phyloP scores from a whole-genome alignment of 805 yeast genomes.

The Candida suzukii region DNA sequence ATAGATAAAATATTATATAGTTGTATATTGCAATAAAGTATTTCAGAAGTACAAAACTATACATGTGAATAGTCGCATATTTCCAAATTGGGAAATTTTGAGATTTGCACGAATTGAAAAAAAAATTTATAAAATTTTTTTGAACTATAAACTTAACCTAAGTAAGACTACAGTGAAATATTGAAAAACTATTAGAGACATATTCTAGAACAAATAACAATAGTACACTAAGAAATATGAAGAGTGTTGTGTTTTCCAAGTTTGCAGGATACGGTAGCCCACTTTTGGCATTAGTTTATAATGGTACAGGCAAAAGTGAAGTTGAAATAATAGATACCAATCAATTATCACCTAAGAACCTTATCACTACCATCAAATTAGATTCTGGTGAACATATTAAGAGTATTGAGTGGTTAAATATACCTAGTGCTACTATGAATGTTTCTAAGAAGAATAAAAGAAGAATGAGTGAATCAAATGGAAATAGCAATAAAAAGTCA shows the following conservation, averaged over 20 bases:
- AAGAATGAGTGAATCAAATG: background rate
- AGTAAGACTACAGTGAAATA: too few relatives aligned
- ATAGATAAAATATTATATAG: background rate
- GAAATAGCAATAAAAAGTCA: background rate
- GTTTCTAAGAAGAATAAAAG: background rate
- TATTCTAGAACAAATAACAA: background rate
- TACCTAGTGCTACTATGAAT: background rate
- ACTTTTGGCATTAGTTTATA: slow-evolving; percentile 25
- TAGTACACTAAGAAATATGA: background rate
- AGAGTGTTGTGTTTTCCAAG: background rate
- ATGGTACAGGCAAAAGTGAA: slow-evolving; percentile 37
- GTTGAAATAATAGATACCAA: slow-evolving; percentile 31
- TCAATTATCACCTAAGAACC: slow-evolving; percentile 11
- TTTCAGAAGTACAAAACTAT: too few relatives aligned
- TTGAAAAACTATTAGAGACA: too few relatives aligned
- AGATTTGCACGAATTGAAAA: background rate
- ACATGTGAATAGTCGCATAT: too few relatives aligned
- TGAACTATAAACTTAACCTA: too few relatives aligned
- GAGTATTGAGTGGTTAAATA: slow-evolving; percentile 30
- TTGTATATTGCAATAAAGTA: too few relatives aligned
- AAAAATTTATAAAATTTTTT: too few relatives aligned
- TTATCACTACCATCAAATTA: slow-evolving; percentile 31
- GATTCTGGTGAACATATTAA: slow-evolving; percentile 31
- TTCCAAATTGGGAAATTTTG: too few relatives aligned
- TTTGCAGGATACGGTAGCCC: background rate